These are phyloP conservation scores for Leccinum pellstonianum DNA, from an alignment of 768 basidiomycete genomes.

Conservation along the genomic window DNA sequence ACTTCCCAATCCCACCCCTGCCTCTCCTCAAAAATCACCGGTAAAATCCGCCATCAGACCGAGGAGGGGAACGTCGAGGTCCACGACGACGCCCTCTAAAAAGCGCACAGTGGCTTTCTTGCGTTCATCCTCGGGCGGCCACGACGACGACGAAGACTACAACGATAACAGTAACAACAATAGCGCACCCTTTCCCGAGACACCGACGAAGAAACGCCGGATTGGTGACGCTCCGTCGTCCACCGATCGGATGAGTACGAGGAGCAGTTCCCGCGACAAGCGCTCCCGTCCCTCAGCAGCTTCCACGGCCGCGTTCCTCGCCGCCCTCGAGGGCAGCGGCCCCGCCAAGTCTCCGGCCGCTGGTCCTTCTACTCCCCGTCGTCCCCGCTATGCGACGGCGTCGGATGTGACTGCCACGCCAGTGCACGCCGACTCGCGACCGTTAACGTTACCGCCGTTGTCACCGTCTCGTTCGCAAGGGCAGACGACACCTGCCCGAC, in stretches of 20 bases:
- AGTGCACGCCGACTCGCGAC: constrained; percentile 23
- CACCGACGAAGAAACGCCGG: constrained; percentile 45
- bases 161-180: constrained; percentile 1
- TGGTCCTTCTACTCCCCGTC: constrained; percentile 28
- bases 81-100: constrained; percentile 20
- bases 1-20: background rate
- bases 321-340: constrained; percentile 13
- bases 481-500: constrained; percentile 11
- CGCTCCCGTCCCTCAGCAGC: background rate
- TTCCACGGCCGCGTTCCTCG: constrained; percentile 19
- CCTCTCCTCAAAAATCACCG: constrained; percentile 22
- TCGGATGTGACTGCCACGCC: constrained; percentile 2
- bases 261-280: constrained; percentile 14
- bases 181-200: constrained; percentile 32
- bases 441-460: constrained; percentile 6
- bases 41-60: constrained; percentile 20
- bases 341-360: constrained; percentile 7
- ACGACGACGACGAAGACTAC: constrained; percentile 31
- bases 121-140: constrained; percentile 7
- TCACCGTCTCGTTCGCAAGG: constrained; percentile 19
- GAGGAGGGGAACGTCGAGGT: background rate
- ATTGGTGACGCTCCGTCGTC: constrained; percentile 18
- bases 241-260: constrained; percentile 10
- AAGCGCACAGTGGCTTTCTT: constrained; percentile 34
- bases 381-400: constrained; percentile 13